Evolutionary conservation across 2,329 filamentous ascomycete species (phyloP).

Genomic region (Madurella mycetomatis): DNA sequence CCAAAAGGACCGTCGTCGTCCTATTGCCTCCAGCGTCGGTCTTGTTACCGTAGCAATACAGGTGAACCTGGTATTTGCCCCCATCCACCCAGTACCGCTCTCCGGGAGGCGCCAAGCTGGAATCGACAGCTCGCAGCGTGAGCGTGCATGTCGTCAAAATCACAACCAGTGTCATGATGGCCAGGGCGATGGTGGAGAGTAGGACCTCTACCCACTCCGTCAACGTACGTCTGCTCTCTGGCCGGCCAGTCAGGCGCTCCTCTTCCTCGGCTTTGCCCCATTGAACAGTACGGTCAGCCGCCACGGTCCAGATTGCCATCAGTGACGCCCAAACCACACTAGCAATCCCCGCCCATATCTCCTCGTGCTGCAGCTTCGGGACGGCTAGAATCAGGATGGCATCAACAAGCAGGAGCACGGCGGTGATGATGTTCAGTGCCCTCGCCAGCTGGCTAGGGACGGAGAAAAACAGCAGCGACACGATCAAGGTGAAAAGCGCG

Average conservation of each 20-base stretch:
- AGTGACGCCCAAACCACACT: conserved; percentile 79
- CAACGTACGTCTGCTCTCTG: conserved; percentile 77
- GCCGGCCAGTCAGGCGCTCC: conserved; percentile 81
- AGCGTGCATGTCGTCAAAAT: conserved; percentile 76
- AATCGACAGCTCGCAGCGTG: conserved; percentile 74
- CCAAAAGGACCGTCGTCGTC: conserved; percentile 77
- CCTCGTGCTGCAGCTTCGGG: conserved; percentile 69
- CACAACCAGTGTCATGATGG: conserved; percentile 62
- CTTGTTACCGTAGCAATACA: conserved; percentile 77
- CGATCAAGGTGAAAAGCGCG: conserved; percentile 68
- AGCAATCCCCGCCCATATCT: conserved; percentile 85
- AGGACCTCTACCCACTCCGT: conserved; percentile 81
- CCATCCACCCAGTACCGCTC: conserved; percentile 75
- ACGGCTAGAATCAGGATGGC: conserved; percentile 77
- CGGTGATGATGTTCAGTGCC: conserved; percentile 64
- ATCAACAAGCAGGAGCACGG: conserved; percentile 65
- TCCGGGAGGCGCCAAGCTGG: conserved; percentile 68
- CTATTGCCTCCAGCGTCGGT: conserved; percentile 50
- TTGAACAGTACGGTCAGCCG: conserved; percentile 73
- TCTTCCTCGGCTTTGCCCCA: conserved; percentile 95
- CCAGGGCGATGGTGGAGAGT: conserved; percentile 65
- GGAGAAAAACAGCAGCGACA: conserved; percentile 80
- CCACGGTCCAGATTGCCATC: conserved; percentile 72
- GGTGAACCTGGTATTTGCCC: conserved; percentile 79
- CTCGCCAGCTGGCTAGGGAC: conserved; percentile 76